Evolutionary conservation across 768 basidiomycete species (phyloP).

Genomic region (Gautieria morchelliformis): DNA sequence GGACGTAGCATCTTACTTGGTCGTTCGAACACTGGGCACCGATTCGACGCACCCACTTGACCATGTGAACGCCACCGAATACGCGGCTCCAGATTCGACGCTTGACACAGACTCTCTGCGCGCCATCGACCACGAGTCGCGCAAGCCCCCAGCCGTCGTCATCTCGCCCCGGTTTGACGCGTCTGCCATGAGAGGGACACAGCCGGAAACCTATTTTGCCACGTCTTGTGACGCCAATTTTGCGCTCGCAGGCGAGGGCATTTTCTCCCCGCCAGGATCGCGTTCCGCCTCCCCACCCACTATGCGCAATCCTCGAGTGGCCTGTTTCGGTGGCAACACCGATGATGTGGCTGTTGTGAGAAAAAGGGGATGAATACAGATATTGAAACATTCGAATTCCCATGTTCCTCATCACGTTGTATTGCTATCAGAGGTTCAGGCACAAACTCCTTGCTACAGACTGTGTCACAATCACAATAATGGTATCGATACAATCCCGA

Average conservation of each 20-base stretch:
- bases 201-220: conserved; percentile 28
- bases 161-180: not conserved
- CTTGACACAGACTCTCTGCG: not conserved
- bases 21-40: conserved; percentile 73
- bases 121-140: not conserved
- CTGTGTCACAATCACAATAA: too few species aligned
- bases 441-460: too few species aligned
- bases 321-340: not conserved
- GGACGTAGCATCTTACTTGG: conserved; percentile 76
- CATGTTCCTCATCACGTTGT: too few species aligned
- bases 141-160: not conserved
- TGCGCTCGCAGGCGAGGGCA: conserved; percentile 57
- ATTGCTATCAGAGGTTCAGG: too few species aligned
- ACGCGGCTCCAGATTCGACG: conserved; percentile 2
- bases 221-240: conserved; percentile 40
- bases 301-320: conserved; percentile 1
- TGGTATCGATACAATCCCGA: too few species aligned
- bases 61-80: conserved; percentile 47
- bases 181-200: not conserved
- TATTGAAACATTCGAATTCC: too few species aligned
- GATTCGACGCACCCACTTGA: conserved; percentile 32
- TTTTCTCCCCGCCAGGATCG: conserved; percentile 65
- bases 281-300: conserved; percentile 55
- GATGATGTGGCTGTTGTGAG: not conserved
- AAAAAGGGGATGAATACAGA: not conserved